These are phyloP conservation scores for Diplocarpon mali DNA, from an alignment of 2,329 filamentous ascomycete species.

Conservation along the genomic window DNA sequence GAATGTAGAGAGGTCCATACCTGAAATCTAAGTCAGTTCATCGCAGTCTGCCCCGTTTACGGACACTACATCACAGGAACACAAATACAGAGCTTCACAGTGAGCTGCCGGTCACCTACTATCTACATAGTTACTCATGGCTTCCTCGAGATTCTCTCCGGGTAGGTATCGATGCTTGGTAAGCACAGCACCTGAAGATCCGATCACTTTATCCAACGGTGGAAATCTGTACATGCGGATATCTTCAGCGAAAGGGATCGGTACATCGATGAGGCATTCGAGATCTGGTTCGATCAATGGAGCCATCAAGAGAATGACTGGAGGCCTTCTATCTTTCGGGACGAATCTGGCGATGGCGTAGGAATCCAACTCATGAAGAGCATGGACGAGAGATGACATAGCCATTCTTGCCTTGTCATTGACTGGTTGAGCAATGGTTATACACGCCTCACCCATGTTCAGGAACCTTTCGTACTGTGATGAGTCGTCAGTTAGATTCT, in stretches of 20 bases:
- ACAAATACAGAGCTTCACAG: too few relatives aligned
- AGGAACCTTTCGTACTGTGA: constrained; percentile 70
- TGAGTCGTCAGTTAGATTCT: constrained; percentile 6
- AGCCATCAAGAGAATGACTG: constrained; percentile 64
- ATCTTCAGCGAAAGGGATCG: constrained; percentile 88
- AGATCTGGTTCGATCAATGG: constrained; percentile 69
- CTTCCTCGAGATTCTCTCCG: constrained; percentile 56
- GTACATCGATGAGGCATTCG: constrained; percentile 81
- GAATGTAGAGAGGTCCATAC: constrained; percentile 70
- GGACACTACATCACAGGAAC: not conserved
- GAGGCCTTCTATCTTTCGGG: constrained; percentile 69
- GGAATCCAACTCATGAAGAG: constrained; percentile 71
- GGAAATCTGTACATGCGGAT: constrained; percentile 85
- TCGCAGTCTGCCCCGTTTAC: not conserved
- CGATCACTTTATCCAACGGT: constrained; percentile 76
- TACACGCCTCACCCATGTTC: constrained; percentile 68
- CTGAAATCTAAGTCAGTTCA: not conserved
- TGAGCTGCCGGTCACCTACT: constrained; percentile 26
- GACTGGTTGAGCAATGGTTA: constrained; percentile 64
- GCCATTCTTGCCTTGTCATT: constrained; percentile 78
- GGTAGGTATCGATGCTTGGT: constrained; percentile 79
- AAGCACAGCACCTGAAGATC: constrained; percentile 70
- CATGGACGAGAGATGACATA: constrained; percentile 80
- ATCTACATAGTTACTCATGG: constrained; percentile 89
- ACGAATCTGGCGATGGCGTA: constrained; percentile 84